Evolutionary conservation across 768 basidiomycete genomes (phyloP).

Genomic region (Epithele typhae): DNA sequence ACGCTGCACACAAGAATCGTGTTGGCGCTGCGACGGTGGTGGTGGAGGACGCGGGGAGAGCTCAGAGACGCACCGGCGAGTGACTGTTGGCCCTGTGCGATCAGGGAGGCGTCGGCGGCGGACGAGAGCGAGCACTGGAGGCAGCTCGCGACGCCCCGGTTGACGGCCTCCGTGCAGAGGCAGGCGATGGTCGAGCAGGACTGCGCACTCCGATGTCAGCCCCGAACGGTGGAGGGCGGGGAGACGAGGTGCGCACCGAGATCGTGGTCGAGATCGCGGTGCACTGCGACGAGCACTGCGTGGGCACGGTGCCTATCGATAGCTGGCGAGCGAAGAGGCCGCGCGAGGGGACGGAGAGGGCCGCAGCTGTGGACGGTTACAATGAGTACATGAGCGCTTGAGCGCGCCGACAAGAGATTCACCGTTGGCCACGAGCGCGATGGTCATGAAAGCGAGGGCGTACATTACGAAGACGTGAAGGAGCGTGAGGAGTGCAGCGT

Average conservation of each 20-base stretch:
- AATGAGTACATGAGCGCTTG: too few relatives aligned
- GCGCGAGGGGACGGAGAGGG: too few relatives aligned
- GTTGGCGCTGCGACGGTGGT: neutral
- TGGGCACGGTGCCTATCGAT: too few relatives aligned
- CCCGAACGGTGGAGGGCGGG: neutral
- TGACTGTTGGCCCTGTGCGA: constrained; percentile 5
- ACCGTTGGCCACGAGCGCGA: too few relatives aligned
- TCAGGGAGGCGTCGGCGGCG: constrained; percentile 1
- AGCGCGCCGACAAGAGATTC: too few relatives aligned
- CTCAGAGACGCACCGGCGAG: constrained; percentile 1
- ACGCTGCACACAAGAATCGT: neutral
- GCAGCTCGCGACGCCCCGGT: constrained; percentile 7
- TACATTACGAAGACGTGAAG: too few relatives aligned
- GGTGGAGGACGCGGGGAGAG: neutral
- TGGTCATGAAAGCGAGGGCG: too few relatives aligned
- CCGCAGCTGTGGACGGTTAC: too few relatives aligned
- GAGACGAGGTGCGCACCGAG: constrained; percentile 3
- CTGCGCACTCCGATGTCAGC: neutral
- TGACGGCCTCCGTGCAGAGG: constrained; percentile 11
- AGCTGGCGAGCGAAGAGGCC: too few relatives aligned
- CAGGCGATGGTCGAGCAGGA: constrained; percentile 7
- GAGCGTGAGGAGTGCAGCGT: too few relatives aligned
- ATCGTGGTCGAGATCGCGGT: neutral
- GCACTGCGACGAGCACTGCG: constrained; percentile 12
- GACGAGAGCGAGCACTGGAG: constrained; percentile 12